Base-by-base conservation (phyloP, 2,329 filamentous ascomycete genomes). In the Pestalotiopsis sp. region DNA sequence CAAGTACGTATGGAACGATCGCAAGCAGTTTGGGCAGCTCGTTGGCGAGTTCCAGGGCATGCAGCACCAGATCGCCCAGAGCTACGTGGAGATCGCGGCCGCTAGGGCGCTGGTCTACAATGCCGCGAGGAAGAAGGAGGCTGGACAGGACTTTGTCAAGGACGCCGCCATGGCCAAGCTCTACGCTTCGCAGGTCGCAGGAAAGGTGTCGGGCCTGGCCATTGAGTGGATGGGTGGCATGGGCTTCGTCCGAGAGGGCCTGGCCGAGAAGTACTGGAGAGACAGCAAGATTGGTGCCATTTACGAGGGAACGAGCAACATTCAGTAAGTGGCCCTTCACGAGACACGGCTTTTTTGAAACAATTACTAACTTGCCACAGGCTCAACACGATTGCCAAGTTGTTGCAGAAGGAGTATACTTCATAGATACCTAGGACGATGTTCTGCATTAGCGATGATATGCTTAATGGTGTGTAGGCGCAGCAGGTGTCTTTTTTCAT, bases 141-240 rank as follows among this genome's bases (percentile, higher is more conserved):
- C 94, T 0, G 96, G 96, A 61, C 91, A 97, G 83, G 91, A 97
- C 80, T 99, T 99, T 78, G 95, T 98, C 75, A 89, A 88, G 80
- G 96, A 99, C 77, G 96, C 96, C 11, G 96, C 96, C 75, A 99
- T 99, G 96, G 96, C 96, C 66, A 99, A 99, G 86, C 87, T 99
- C 67, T 97, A 93, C 80, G 90, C 96, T 2, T 96, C 93, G 4
- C 96, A 99, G 83, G 94, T 99, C 39, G 96, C 96, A 0, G 93
- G 93, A 23, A 90, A 90, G 67, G 95, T 99, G 23, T 92, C 92
- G 67, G 91, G 95, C 6, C 87, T 92, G 63, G 96, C 95, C 0
- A 90, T 99, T 36, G 96, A 99, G 84, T 99, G 96, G 96, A 98
- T 98, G 95, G 96, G 96, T 62, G 96, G 96, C 70, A 98, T 99